A percentile compares a stretch with the other conserved stretches of the same genome.
phyloP scores from a whole-genome alignment of 73 alveolate genomes.

The Halteria grandinella region DNA sequence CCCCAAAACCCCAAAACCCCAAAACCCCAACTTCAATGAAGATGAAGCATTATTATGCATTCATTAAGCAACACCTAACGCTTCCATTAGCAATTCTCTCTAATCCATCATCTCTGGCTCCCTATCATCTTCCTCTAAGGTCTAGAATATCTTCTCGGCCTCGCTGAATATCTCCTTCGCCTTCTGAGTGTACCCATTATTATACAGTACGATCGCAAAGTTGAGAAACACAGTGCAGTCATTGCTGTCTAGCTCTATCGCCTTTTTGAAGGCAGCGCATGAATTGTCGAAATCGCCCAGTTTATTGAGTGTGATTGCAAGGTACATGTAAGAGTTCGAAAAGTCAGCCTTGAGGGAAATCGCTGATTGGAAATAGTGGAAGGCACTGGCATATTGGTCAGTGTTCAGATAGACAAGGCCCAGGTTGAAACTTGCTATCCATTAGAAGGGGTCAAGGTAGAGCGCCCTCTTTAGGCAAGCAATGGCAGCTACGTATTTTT shows the following conservation, averaged over 20 bases:
- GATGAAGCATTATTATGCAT: not conserved
- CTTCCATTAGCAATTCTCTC: constrained; percentile 48
- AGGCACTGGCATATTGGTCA: constrained; percentile 93
- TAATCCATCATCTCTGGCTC: constrained; percentile 73
- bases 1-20: constrained; percentile 54
- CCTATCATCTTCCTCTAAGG: constrained; percentile 67
- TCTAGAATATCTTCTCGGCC: constrained; percentile 61
- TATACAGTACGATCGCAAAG: constrained; percentile 77
- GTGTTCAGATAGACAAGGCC: constrained; percentile 89
- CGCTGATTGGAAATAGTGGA: constrained; percentile 92
- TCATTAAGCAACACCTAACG: not conserved
- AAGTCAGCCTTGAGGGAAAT: constrained; percentile 87
- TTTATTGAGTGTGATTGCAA: constrained; percentile 87
- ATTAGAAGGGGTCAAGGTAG: constrained; percentile 93
- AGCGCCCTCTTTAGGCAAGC: constrained; percentile 96
- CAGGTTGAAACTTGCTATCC: constrained; percentile 93
- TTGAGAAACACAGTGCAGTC: constrained; percentile 82
- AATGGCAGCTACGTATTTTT: constrained; percentile 94
- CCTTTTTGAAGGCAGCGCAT: constrained; percentile 89
- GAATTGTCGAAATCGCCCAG: constrained; percentile 91
- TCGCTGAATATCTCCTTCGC: constrained; percentile 77
- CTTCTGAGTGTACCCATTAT: constrained; percentile 74
- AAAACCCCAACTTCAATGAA: not conserved
- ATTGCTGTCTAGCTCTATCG: constrained; percentile 73
- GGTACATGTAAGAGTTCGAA: constrained; percentile 82